Conservation (phyloP, 768 basidiomycete genomes). For the Boletus rufocinnamomeus region DNA sequence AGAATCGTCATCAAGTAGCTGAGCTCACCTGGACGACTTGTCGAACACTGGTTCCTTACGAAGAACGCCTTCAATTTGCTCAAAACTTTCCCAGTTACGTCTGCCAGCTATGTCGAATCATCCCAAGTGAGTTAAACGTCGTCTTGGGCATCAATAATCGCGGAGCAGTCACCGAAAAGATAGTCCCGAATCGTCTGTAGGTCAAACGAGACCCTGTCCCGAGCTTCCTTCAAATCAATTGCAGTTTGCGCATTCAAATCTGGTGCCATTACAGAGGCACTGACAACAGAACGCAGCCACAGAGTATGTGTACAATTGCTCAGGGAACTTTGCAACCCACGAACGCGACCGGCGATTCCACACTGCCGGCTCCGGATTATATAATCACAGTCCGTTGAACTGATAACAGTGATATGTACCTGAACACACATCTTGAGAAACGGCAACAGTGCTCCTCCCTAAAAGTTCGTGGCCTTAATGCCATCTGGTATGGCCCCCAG, state of each 20-base stretch:
- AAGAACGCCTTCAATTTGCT: constrained; percentile 47
- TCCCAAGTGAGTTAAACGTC: not conserved
- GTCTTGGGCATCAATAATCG: not conserved
- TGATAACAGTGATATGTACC: too few species aligned
- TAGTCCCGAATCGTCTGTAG: constrained; percentile 47
- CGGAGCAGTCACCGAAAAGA: constrained; percentile 47
- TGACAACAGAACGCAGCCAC: not conserved
- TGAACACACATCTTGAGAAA: too few species aligned
- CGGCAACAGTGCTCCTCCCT: too few species aligned
- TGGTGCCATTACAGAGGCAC: constrained; percentile 1
- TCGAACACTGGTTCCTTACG: constrained; percentile 59
- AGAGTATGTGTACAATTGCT: not conserved
- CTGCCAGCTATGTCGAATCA: constrained; percentile 44
- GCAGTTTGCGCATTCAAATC: constrained; percentile 48
- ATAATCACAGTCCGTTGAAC: not conserved
- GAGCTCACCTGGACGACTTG: constrained; percentile 52
- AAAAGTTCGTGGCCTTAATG: too few species aligned
- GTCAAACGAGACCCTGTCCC: constrained; percentile 45
- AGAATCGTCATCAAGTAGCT: not conserved
- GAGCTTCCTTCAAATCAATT: constrained; percentile 54
- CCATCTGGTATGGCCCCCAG: too few species aligned
- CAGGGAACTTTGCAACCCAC: not conserved
- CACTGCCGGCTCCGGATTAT: not conserved
- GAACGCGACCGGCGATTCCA: too few species aligned
- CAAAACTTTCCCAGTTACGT: constrained; percentile 50